A percentile compares a stretch with the other conserved stretches of the same genome.
Evolutionary conservation across 768 basidiomycete species (phyloP).

Genomic region (Tylopilus rubrobrunneus): DNA sequence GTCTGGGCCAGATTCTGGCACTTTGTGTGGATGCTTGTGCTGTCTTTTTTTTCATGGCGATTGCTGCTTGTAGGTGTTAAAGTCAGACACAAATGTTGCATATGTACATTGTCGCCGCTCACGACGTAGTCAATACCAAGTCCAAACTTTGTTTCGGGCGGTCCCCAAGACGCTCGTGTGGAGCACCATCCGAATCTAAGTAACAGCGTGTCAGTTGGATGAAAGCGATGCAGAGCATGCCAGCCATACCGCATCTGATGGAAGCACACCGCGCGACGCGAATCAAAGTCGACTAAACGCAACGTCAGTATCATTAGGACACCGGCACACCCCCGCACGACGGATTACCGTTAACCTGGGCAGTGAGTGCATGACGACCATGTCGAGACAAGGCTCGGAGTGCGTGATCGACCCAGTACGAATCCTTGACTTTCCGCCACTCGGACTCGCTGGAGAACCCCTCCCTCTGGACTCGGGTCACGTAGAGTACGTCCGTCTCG

Average conservation of each 20-base stretch:
- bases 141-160: not conserved
- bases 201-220: not conserved
- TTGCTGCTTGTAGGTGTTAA: too few relatives aligned
- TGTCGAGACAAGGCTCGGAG: conserved; percentile 69
- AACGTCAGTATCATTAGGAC: conserved; percentile 8
- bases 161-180: conserved; percentile 59
- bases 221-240: too few relatives aligned
- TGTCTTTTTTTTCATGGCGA: too few relatives aligned
- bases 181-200: conserved; percentile 79
- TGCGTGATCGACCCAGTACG: conserved; percentile 91
- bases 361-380: conserved; percentile 99
- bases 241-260: conserved; percentile 93
- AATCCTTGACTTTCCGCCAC: conserved; percentile 56
- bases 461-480: conserved; percentile 95
- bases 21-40: too few relatives aligned
- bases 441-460: conserved; percentile 77
- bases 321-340: not conserved
- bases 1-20: too few relatives aligned
- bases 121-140: not conserved
- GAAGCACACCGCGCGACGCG: conserved; percentile 92
- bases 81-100: not conserved
- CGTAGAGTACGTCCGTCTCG: conserved; percentile 95
- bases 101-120: not conserved
- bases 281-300: conserved; percentile 88
- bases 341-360: conserved; percentile 81